Evolutionary conservation across 2,329 filamentous ascomycete genomes (phyloP), one percentile per base, ranked within the genome.

Genomic region (Colletotrichum navitas): DNA sequence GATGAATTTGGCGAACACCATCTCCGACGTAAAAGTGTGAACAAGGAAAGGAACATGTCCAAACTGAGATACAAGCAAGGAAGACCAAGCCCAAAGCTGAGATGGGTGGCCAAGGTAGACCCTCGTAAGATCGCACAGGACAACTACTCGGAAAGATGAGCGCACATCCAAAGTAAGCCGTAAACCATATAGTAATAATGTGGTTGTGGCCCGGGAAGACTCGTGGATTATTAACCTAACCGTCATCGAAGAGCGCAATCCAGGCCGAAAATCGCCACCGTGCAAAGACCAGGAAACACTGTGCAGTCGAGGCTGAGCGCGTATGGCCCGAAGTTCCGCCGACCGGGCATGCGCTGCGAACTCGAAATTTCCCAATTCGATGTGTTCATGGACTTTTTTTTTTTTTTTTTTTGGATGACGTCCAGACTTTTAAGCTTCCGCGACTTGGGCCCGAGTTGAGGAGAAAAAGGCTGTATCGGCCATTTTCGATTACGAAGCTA

Each of bases 361-460:
- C 63, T 54, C 60, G 51, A 71, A 68, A 62, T 65, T 68, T 68
- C n/a, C 61, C 63, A 73, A 70, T 69, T 74, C 73, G 63, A 73
- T 74, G 71, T 66, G 58, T 49, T 68, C 63, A 72, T 72, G 61
- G 68, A 68, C 54, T 43, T 43, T 43, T 73, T 70, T 29, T 29
- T 73, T 43, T 43, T 43, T 73, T 70, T 29, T 29, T 73, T 74
- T 74, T 70, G 63, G 61, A 74, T 74, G 73, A 74, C 73, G 73
- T 64, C 58, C 72, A 74, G 68, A 74, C 65, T 66, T 52, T 62
- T 16, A 51, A 70, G 52, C 55, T 64, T 62, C 45, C n/a, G 62
- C 39, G 43, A 52, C 39, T 34, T 49, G 56, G 59, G 54, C 52
- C 64, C 64, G 47, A 68, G 58, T 65, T 68, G 54, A 51, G 29